Base-by-base conservation (phyloP, 1,139 yeast species). In the Suhomyces coccinellae region DNA sequence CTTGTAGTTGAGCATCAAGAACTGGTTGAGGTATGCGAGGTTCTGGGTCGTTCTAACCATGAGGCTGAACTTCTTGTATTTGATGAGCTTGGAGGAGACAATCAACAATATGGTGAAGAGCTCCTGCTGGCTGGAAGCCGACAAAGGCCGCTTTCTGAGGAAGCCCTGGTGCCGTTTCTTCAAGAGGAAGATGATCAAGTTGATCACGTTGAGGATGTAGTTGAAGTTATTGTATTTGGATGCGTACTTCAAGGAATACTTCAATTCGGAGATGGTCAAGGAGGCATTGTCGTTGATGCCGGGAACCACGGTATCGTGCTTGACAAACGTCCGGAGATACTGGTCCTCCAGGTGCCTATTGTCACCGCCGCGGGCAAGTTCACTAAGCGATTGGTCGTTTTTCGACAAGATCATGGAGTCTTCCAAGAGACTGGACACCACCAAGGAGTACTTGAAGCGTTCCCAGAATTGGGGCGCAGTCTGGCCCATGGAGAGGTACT, bases 341-440 rank as follows among this genome's bases (percentile, higher is more conserved):
- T 17, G 20, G 20, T 6, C 20, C 20, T 4, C 5, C 20, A 17
- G 20, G 34, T 7, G 38, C 28, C 16, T n/a, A 26, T 13, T 6
- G 11, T 15, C 27, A 29, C 31, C 28, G 6, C 37, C 31, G 17
- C 41, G 32, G 24, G 35, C 31, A 13, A 42, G 36, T 6, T 41
- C 45, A 31, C 32, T 52, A 35, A 68, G 56, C 14, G 66, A 61
- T 47, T 68, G 72, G 37, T 75, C 78, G 48, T 72, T 73, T 49
- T 74, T 73, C 14, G 78, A 72, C 20, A 73, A 55, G 31, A 71
- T 65, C 70, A 74, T 68, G 2, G 76, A 59, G 48, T 72, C 73
- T 42, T 73, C 78, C 37, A 75, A 55, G n/a, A 75, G 57, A 46
- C 68, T 68, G 3, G 77, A 71, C 4, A 69, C 58, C 2, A 75